A percentile compares a stretch with the other conserved stretches of the same genome.
These are phyloP conservation scores for Astragalus glycyphyllos DNA, from an alignment of 306 rosid genomes.

Conservation along the genomic window DNA sequence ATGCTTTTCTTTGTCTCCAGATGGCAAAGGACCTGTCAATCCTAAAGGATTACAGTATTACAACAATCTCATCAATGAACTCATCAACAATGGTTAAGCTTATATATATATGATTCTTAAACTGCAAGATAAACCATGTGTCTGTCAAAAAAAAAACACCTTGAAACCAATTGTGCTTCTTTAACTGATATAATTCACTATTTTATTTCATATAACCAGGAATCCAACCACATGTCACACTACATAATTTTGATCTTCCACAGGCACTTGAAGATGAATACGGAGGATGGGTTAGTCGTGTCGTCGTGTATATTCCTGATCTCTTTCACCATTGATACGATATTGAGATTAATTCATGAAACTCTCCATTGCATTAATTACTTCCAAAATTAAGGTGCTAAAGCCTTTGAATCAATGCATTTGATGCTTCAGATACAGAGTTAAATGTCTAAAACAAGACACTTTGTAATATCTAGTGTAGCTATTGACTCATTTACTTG, in stretches of 20 bases:
- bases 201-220: slow-evolving; percentile 49
- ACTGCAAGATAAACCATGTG: slow-evolving; percentile 18
- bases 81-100: slow-evolving; percentile 55
- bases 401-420: too few species aligned
- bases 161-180: not conserved
- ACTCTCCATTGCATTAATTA: not conserved
- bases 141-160: too few species aligned
- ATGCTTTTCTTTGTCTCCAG: slow-evolving; percentile 34
- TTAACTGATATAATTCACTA: not conserved
- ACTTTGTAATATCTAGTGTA: not conserved
- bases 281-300: slow-evolving; percentile 75
- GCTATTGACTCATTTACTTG: not conserved
- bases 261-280: slow-evolving; percentile 79
- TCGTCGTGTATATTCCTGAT: slow-evolving; percentile 53
- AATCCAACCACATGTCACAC: slow-evolving; percentile 74
- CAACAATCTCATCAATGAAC: slow-evolving; percentile 75
- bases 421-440: too few species aligned
- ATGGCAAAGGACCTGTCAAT: slow-evolving; percentile 75
- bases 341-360: slow-evolving; percentile 8
- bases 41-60: slow-evolving; percentile 72
- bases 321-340: not conserved
- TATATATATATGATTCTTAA: slow-evolving; percentile 7
- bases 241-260: slow-evolving; percentile 63
- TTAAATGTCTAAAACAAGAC: not conserved
- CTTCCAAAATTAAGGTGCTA: not conserved